Evolutionary conservation across 2,329 filamentous ascomycete genomes (phyloP).

Genomic region (Akanthomyces uredinophilus): DNA sequence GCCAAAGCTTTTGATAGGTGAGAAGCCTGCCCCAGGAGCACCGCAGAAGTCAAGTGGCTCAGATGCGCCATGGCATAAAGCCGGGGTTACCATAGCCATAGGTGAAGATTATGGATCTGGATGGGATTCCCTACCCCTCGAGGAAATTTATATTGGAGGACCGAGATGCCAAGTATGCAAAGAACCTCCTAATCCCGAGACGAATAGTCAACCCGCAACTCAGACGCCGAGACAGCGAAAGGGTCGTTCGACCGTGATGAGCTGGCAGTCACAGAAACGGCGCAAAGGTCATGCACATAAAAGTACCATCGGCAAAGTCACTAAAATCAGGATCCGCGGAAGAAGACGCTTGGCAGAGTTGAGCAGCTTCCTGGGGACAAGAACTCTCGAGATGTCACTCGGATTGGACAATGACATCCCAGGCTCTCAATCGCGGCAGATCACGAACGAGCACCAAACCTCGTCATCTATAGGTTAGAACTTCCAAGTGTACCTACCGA

Average conservation of each 20-base stretch:
- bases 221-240: background rate
- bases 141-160: background rate
- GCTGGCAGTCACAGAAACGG: background rate
- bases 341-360: background rate
- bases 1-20: background rate
- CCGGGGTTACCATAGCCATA: background rate
- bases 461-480: too few species aligned
- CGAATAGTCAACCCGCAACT: too few species aligned
- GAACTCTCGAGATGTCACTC: too few species aligned
- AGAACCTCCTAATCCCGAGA: background rate
- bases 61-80: background rate
- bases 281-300: background rate
- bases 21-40: background rate
- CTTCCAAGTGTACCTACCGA: too few species aligned
- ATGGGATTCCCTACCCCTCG: background rate
- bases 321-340: background rate
- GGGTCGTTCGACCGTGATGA: background rate
- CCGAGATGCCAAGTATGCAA: background rate
- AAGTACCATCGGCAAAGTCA: background rate
- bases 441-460: too few species aligned
- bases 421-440: too few species aligned
- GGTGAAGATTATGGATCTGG: background rate
- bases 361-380: too few species aligned
- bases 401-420: too few species aligned
- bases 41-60: background rate